These are phyloP conservation scores for Plasmodium inui DNA, from an alignment of 169 alveolate genomes.

Conservation along the genomic window DNA sequence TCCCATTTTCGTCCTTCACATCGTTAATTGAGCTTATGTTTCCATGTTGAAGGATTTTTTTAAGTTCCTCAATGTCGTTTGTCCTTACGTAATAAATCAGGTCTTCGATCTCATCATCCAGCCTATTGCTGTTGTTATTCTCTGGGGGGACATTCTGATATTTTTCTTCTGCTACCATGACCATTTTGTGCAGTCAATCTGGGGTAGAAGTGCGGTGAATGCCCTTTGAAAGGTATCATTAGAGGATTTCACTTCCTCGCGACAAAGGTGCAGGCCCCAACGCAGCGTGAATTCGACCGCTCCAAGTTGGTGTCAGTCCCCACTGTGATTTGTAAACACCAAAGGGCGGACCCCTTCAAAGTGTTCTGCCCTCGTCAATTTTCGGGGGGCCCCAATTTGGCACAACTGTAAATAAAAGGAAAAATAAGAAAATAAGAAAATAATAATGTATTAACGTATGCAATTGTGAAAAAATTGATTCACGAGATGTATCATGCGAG, in stretches of 20 bases:
- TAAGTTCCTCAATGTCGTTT: conserved; percentile 39
- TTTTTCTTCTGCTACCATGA: not conserved
- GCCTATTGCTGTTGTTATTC: not conserved
- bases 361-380: not conserved
- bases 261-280: not conserved
- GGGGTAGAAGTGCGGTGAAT: not conserved
- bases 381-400: not conserved
- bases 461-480: not conserved
- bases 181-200: not conserved
- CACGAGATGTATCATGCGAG: not conserved
- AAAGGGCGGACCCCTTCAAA: not conserved
- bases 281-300: not conserved
- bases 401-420: not conserved
- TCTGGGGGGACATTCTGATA: not conserved
- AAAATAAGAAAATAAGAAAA: not conserved
- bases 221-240: not conserved
- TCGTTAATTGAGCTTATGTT: conserved; percentile 57
- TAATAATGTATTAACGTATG: not conserved
- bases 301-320: not conserved
- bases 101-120: conserved; percentile 37
- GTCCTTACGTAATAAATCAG: conserved; percentile 65
- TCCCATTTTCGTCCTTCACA: conserved; percentile 73
- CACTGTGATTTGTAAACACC: not conserved
- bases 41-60: conserved; percentile 38
- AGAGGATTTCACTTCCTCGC: not conserved